These are phyloP conservation scores for Phytophthora aleatoria DNA, from an alignment of 352 stramenopile species.

Conservation along the genomic window DNA sequence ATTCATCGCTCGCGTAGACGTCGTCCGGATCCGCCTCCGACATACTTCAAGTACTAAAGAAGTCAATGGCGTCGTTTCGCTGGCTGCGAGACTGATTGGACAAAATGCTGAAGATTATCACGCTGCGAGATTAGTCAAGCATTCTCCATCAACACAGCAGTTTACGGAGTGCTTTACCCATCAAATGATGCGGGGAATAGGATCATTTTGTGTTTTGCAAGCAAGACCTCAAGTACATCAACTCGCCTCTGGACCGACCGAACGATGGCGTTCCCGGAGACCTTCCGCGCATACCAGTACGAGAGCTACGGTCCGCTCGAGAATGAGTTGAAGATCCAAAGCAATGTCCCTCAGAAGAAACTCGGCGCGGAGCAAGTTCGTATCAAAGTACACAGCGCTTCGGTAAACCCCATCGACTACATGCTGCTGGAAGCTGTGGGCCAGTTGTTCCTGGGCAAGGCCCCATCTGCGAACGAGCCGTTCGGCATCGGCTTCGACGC, in stretches of 20 bases:
- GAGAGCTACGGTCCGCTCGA: conserved; percentile 24
- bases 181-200: too few species aligned
- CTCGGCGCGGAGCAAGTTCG: conserved; percentile 45
- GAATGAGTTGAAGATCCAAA: conserved; percentile 24
- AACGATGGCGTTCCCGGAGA: conserved; percentile 6
- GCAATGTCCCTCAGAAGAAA: conserved; percentile 13
- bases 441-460: conserved; percentile 24
- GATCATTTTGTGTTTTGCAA: conserved; percentile 13
- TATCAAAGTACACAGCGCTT: conserved; percentile 63
- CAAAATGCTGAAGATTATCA: conserved; percentile 4
- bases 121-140: not conserved
- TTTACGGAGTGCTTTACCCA: too few species aligned
- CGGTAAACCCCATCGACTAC: conserved; percentile 72
- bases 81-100: not conserved
- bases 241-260: not conserved
- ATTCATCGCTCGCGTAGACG: conserved; percentile 39
- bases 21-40: conserved; percentile 28
- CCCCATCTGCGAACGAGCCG: conserved; percentile 23
- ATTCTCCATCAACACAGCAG: too few species aligned
- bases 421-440: conserved; percentile 49
- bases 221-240: not conserved
- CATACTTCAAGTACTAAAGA: conserved; percentile 2
- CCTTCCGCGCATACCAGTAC: conserved; percentile 35
- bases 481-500: conserved; percentile 63
- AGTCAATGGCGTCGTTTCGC: conserved; percentile 21